Conservation (phyloP, 2,329 filamentous ascomycete species). For the Teratosphaeria nubilosa region DNA sequence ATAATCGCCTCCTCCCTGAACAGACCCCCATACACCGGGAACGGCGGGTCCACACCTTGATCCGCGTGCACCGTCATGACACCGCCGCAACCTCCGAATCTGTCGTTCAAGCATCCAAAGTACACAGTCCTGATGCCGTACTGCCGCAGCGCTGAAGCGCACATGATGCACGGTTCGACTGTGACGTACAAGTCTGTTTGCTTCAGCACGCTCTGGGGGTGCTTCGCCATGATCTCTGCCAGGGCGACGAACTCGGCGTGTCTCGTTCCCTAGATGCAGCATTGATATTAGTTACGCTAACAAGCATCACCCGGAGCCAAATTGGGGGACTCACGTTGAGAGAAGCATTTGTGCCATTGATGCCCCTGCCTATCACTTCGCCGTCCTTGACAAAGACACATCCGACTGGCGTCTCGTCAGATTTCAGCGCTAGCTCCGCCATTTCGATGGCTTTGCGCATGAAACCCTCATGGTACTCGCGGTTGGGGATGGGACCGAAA, state of each 20-base stretch:
- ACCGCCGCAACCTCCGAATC: conserved; percentile 91
- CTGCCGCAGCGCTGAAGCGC: conserved; percentile 82
- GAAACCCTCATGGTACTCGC: conserved; percentile 50
- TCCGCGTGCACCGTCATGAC: conserved; percentile 79
- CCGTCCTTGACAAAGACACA: conserved; percentile 82
- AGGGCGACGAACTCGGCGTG: conserved; percentile 95
- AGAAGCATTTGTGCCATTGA: conserved; percentile 93
- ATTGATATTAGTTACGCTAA: background rate
- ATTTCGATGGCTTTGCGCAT: conserved; percentile 81
- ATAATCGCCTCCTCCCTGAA: conserved; percentile 89
- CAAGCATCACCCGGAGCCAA: background rate
- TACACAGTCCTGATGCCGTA: conserved; percentile 81
- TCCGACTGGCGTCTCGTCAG: conserved; percentile 90
- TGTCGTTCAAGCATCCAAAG: conserved; percentile 91
- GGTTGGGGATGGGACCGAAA: conserved; percentile 28
- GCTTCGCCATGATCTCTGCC: conserved; percentile 50
- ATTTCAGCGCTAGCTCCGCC: conserved; percentile 75
- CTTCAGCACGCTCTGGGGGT: conserved; percentile 58
- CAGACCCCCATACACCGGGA: conserved; percentile 75
- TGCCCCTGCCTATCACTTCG: conserved; percentile 73
- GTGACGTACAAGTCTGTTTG: conserved; percentile 86
- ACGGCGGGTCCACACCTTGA: conserved; percentile 65
- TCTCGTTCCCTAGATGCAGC: conserved; percentile 58
- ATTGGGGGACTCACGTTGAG: conserved; percentile 44
- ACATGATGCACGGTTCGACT: conserved; percentile 98